Evolutionary conservation across 2,329 filamentous ascomycete genomes (phyloP), one percentile per base, ranked within the genome.

Genomic region (Aspergillus calidoustus): DNA sequence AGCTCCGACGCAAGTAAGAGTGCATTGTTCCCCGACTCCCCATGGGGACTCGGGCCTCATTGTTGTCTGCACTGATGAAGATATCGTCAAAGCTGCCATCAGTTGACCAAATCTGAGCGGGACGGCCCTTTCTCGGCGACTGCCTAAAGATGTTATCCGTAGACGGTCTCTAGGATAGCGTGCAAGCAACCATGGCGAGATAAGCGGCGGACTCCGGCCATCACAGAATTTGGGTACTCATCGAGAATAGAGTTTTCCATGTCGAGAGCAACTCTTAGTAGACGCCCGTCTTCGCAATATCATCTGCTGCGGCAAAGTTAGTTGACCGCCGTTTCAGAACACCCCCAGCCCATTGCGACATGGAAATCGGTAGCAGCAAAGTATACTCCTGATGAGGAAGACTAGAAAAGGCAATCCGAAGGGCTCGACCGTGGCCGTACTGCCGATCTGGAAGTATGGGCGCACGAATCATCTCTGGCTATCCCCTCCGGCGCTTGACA

Each of bases 401-500:
- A 41, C 54, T 48, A 31, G 30, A 50, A 57, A 41, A 41, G 46
- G 46, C 28, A 57, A 57, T 30, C 34, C 48, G 47, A 51, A 54
- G 56, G 56, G 50, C 61, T 64, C 59, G 61, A 65, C 62, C 59
- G 34, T 59, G 38, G 50, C 55, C 31, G 56, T 47, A 44, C 48
- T 46, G 63, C 60, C 57, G 59, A 66, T 66, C 65, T 59, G 22
- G 51, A 28, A 51, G 47, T 23, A 55, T 38, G 44, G 52, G 23
- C 25, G 57, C 57, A 48, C 54, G 54, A 62, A 60, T 66, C 43
- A 56, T 23, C 55, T 60, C 60, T 57, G 55, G 53, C 25, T 55
- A 62, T 52, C 56, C 56, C 55, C 64, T 63, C 60, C 55, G 58
- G 64, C 57, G 55, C 54, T 61, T 49, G 38, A 59, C 7, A 30